Percentiles rank a stretch among this genome's conserved stretches.
phyloP scores from a whole-genome alignment of 1,139 yeast species.

The Suhomyces bribrorum region DNA sequence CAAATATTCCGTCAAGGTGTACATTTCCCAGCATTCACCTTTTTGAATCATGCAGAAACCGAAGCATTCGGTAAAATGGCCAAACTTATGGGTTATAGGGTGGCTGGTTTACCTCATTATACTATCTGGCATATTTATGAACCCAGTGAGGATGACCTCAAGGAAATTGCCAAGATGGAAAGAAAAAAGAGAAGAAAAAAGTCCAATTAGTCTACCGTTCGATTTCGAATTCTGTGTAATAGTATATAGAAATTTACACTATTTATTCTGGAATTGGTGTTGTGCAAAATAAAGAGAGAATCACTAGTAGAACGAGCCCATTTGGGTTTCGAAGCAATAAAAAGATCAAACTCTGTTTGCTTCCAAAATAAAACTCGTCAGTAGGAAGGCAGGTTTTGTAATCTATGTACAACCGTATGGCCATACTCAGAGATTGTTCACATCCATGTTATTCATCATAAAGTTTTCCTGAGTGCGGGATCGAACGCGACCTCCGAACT shows the following conservation, averaged over 20 bases:
- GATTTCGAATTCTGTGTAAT: neutral
- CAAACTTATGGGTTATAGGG: conserved; percentile 72
- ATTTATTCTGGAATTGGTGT: neutral
- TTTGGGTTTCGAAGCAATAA: too few relatives aligned
- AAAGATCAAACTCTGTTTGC: too few relatives aligned
- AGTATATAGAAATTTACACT: neutral
- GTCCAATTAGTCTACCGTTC: conserved; percentile 5
- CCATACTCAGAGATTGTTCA: conserved; percentile 56
- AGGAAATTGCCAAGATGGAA: conserved; percentile 69
- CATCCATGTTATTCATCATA: conserved; percentile 53
- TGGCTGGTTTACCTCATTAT: conserved; percentile 87
- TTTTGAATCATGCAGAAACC: conserved; percentile 88
- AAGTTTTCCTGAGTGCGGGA: conserved; percentile 19
- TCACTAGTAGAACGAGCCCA: too few relatives aligned
- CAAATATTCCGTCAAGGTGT: conserved; percentile 80
- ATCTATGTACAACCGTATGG: conserved; percentile 46
- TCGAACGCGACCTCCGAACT: conserved; percentile 13
- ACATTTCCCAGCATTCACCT: conserved; percentile 86
- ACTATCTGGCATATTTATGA: conserved; percentile 88
- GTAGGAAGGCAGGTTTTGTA: conserved; percentile 59
- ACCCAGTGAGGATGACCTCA: conserved; percentile 87
- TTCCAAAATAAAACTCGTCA: conserved; percentile 29
- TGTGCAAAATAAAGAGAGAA: neutral
- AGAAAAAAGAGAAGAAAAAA: conserved; percentile 59
- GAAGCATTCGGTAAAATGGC: conserved; percentile 92